Conservation (phyloP, 345 rosid species). For the Ailanthus altissimus region DNA sequence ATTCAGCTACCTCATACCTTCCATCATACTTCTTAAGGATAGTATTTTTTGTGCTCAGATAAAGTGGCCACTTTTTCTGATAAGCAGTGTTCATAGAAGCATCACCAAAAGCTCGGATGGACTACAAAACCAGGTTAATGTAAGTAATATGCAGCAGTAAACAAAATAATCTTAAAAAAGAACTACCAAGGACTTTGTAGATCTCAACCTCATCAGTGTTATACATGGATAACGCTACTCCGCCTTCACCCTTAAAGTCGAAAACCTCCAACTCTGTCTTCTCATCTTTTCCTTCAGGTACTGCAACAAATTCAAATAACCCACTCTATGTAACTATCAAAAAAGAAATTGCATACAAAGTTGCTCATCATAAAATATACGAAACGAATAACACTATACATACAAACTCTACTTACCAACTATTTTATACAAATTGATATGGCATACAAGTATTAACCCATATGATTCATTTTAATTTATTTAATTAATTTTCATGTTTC, state of each 20-base stretch:
- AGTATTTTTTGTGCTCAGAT: conserved; percentile 97
- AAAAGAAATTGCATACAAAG: not conserved
- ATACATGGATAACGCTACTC: conserved; percentile 91
- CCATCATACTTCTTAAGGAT: conserved; percentile 99
- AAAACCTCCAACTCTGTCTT: conserved; percentile 78
- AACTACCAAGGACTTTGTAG: conserved; percentile 5
- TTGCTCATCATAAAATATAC: too few species aligned
- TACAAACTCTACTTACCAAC: too few species aligned
- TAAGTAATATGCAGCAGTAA: conserved; percentile 6
- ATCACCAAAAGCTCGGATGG: conserved; percentile 84
- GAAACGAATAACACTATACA: too few species aligned
- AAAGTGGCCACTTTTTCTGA: conserved; percentile 97
- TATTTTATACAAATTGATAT: too few species aligned
- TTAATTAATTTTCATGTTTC: too few species aligned
- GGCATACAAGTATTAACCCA: too few species aligned
- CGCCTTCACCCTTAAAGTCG: conserved; percentile 88
- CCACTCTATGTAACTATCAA: not conserved
- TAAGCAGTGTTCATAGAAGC: conserved; percentile 94
- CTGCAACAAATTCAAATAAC: conserved; percentile 35
- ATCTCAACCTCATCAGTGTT: conserved; percentile 90
- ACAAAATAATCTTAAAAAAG: not conserved
- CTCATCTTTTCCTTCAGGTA: conserved; percentile 76
- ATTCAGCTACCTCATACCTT: conserved; percentile 49
- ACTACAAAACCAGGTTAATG: conserved; percentile 48
- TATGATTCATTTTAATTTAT: too few species aligned